phyloP scores from a whole-genome alignment of 2,329 filamentous ascomycete species.

The Phialophora verrucosa region DNA sequence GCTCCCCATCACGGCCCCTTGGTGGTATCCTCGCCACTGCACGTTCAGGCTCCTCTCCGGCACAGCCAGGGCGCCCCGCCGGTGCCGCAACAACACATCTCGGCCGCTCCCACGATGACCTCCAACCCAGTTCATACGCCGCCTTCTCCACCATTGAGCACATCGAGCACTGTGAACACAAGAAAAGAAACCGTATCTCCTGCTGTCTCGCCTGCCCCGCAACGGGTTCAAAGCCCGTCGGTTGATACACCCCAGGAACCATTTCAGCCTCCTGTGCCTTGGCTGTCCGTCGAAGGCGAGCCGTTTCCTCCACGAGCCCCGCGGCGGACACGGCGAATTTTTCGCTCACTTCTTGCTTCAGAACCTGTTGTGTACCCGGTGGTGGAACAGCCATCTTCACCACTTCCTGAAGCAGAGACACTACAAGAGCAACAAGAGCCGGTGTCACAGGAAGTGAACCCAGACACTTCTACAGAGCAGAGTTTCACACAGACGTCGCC shows the following conservation, averaged over 20 bases:
- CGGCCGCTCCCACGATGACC: slow-evolving; percentile 40
- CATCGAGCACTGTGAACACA: slow-evolving; percentile 37
- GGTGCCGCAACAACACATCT: slow-evolving; percentile 40
- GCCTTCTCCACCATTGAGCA: slow-evolving; percentile 38
- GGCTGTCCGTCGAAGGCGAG: slow-evolving; percentile 62
- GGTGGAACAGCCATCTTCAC: slow-evolving; percentile 46
- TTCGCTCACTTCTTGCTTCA: slow-evolving; percentile 44
- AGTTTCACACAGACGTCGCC: slow-evolving; percentile 53
- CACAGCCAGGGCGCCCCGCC: slow-evolving; percentile 29
- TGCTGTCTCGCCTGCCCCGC: slow-evolving; percentile 43
- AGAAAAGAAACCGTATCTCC: slow-evolving; percentile 36
- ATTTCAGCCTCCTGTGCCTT: slow-evolving; percentile 62
- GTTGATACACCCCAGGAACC: slow-evolving; percentile 46
- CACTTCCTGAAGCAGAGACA: slow-evolving; percentile 36
- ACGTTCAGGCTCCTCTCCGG: slow-evolving; percentile 37
- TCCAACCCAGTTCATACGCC: slow-evolving; percentile 46
- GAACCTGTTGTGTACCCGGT: slow-evolving; percentile 57
- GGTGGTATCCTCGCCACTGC: slow-evolving; percentile 34
- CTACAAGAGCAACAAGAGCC: slow-evolving; percentile 32
- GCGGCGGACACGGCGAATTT: slow-evolving; percentile 52
- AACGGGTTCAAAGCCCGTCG: slow-evolving; percentile 38
- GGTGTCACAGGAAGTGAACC: slow-evolving; percentile 27
- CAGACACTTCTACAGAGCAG: slow-evolving; percentile 25
- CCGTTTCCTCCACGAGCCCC: slow-evolving; percentile 61
- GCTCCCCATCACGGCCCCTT: slow-evolving; percentile 41